Base-by-base conservation (phyloP, 768 basidiomycete genomes). In the Pulveroboletus sp. region DNA sequence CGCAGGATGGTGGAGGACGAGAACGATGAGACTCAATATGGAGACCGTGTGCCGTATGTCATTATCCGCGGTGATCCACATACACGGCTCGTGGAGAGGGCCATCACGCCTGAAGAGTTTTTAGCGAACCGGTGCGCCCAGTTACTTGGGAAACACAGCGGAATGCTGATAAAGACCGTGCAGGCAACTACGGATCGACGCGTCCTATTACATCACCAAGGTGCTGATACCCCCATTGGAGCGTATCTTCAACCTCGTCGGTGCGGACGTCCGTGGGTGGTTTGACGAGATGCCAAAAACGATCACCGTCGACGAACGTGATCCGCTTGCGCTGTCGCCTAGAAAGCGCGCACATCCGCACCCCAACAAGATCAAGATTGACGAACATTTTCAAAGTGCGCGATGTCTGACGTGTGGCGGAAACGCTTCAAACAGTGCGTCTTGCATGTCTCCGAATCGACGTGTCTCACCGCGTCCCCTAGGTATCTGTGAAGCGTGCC, bases 41-140 rank as follows among this genome's bases (percentile, higher is more conserved):
- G 90, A 16, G 94, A 99, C 58, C 83, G 95, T 24, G 81, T 98
- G 1, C 92, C 93, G 1, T 98, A 97, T 62, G 80, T 98, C 40
- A 90, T 99, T 41, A 72, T 76, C 14, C 74, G 80, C 37, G 84
- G 89, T 5, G 75, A 79, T 16, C 78, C 80, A 6, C 79, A 79
- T 4, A 67, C 75, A 4, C 75, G 84, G 45, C 76, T 95, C 5
- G 85, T 87, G 12, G 86, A 94, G 52, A 73, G 86, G 39, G 90
- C 89, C 2, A 68, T 85, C 32, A 75, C 79, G n/a, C 92, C 92
- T 0, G 72, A 82, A 55, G 86, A 85, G 58, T 66, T 92, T 53
- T 63, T 90, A 50, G 70, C 75, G 7, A 77, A 86, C 55, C 67
- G 79, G 90, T 90, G 44, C 41, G 73, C 65, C 23, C 6, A 19